A percentile compares a stretch with the other conserved stretches of the same genome.
phyloP scores from a whole-genome alignment of 257 asterid species.

The Solanum appendiculatum region DNA sequence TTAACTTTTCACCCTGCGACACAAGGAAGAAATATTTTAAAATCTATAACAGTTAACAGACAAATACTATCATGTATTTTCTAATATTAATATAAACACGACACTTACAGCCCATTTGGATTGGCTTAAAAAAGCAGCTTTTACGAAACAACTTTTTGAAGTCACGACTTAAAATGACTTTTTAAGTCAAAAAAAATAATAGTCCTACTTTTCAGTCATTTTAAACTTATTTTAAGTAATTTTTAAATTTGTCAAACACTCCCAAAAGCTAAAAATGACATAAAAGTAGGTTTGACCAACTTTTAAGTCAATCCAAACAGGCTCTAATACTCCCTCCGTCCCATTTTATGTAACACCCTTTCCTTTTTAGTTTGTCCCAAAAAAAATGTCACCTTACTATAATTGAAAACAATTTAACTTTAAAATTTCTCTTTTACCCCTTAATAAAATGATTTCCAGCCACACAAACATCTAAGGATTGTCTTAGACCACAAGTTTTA shows the following conservation, averaged over 20 bases:
- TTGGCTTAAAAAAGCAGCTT: background rate
- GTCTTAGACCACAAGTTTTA: too few relatives aligned
- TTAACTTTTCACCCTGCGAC: conserved; percentile 55
- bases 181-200: too few relatives aligned
- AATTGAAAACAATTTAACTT: too few relatives aligned
- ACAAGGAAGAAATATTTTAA: background rate
- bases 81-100: background rate
- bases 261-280: background rate
- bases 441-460: too few relatives aligned
- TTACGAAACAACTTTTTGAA: background rate
- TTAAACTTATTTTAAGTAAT: too few relatives aligned
- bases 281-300: too few relatives aligned
- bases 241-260: background rate
- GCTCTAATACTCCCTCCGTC: background rate
- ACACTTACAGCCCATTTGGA: background rate
- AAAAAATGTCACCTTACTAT: background rate
- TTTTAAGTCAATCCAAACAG: background rate
- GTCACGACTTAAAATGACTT: background rate
- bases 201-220: background rate
- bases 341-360: background rate
- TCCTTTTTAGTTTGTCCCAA: background rate
- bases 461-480: too few relatives aligned
- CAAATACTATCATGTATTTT: background rate
- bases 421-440: too few relatives aligned
- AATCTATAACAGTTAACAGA: background rate